phyloP scores from a whole-genome alignment of 331 rosid genomes.

The Quercus tomentella region DNA sequence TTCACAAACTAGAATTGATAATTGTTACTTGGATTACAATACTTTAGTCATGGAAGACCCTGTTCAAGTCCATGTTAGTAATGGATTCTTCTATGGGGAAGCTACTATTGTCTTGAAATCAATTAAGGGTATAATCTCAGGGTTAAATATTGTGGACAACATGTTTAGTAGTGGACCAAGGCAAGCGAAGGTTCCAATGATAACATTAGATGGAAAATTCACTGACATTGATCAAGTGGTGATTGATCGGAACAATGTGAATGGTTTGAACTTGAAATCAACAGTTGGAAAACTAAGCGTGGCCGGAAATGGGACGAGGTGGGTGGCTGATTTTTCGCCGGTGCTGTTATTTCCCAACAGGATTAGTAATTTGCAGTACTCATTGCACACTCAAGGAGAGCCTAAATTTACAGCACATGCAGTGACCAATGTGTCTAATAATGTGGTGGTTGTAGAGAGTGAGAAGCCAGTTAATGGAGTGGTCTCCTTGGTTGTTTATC shows the following conservation, averaged over 20 bases:
- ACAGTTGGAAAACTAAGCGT: conserved; percentile 42
- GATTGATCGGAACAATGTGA: conserved; percentile 50
- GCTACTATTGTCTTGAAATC: conserved; percentile 56
- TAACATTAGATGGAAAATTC: conserved; percentile 42
- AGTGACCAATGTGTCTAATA: conserved; percentile 41
- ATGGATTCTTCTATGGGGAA: conserved; percentile 59
- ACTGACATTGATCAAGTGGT: conserved; percentile 49
- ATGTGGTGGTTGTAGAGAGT: conserved; percentile 55
- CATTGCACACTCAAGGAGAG: conserved; percentile 32
- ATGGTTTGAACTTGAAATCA: conserved; percentile 50
- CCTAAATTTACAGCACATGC: conserved; percentile 41
- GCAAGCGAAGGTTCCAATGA: conserved; percentile 31
- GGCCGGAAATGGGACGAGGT: conserved; percentile 35
- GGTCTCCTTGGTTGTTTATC: conserved; percentile 48
- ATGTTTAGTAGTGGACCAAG: conserved; percentile 44
- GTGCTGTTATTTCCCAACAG: conserved; percentile 47
- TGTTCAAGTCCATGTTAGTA: conserved; percentile 61
- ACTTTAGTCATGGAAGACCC: conserved; percentile 65
- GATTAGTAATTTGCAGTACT: conserved; percentile 48
- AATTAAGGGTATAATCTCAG: conserved; percentile 37
- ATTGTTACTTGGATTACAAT: conserved; percentile 58
- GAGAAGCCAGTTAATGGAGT: conserved; percentile 36
- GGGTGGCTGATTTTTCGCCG: conserved; percentile 55
- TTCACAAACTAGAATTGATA: conserved; percentile 60
- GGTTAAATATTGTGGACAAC: conserved; percentile 52